These are phyloP conservation scores for Sherardia arvensis DNA, from an alignment of 257 asterid genomes.

Conservation along the genomic window DNA sequence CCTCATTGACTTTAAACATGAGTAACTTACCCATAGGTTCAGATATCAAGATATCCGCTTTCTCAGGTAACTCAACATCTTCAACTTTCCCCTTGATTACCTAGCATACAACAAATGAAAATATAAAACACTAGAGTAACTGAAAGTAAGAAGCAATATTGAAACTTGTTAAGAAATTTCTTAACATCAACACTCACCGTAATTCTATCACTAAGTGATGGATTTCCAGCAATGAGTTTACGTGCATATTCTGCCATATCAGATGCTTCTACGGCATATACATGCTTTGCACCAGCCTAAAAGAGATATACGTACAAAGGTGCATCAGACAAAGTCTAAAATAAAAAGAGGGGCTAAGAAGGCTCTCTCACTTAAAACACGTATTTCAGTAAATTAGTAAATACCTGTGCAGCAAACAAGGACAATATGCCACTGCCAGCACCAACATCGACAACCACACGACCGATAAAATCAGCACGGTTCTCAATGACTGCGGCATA, in stretches of 20 bases:
- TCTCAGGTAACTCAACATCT: slow-evolving; percentile 87
- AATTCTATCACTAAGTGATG: slow-evolving; percentile 58
- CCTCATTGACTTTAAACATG: not conserved
- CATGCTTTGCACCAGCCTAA: slow-evolving; percentile 98
- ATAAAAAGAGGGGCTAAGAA: not conserved
- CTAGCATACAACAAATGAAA: slow-evolving; percentile 31
- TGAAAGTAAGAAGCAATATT: slow-evolving; percentile 4
- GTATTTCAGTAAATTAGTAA: not conserved
- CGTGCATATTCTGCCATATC: slow-evolving; percentile 96
- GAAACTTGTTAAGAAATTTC: slow-evolving; percentile 3
- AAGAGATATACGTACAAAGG: not conserved
- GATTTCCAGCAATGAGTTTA: slow-evolving; percentile 85
- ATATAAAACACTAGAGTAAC: slow-evolving; percentile 8
- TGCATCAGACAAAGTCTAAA: not conserved
- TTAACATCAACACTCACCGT: slow-evolving; percentile 43
- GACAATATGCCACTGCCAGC: slow-evolving; percentile 99
- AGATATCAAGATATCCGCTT: slow-evolving; percentile 92
- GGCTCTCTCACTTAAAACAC: not conserved
- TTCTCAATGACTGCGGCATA: slow-evolving; percentile 98
- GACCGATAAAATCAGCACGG: slow-evolving; percentile 67
- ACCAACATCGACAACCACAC: slow-evolving; percentile 97
- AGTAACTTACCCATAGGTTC: slow-evolving; percentile 91
- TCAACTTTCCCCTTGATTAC: slow-evolving; percentile 95
- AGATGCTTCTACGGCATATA: slow-evolving; percentile 99
- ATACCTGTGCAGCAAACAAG: slow-evolving; percentile 98